These are phyloP conservation scores for Fusarium sp. DNA, from an alignment of 2,329 filamentous ascomycete genomes.

Conservation along the genomic window DNA sequence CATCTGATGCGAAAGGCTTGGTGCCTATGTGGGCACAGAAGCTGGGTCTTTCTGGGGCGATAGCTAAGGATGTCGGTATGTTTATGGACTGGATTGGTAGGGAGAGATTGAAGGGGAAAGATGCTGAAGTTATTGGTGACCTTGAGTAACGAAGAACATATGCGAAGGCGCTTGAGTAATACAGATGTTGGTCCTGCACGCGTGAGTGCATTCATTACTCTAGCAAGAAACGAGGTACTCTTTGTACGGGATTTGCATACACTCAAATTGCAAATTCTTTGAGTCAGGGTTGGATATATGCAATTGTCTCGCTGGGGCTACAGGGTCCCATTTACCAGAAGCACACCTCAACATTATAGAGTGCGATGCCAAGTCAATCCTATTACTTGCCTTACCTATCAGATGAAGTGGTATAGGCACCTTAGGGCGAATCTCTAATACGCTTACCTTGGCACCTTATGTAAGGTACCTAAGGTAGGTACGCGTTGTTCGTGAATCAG, in stretches of 20 bases:
- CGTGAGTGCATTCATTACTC: neutral
- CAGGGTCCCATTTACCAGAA: neutral
- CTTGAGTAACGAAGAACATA: neutral
- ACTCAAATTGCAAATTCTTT: neutral
- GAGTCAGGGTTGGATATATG: neutral
- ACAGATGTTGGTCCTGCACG: neutral
- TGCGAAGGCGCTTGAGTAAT: neutral
- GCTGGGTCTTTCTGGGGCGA: constrained; percentile 66
- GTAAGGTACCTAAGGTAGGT: neutral
- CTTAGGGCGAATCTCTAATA: neutral
- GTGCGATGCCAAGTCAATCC: neutral
- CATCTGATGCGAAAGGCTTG: constrained; percentile 73
- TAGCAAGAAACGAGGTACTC: neutral
- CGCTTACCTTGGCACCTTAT: neutral
- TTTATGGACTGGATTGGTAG: constrained; percentile 70
- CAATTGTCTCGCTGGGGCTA: neutral
- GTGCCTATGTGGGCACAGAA: constrained; percentile 75
- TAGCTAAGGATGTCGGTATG: constrained; percentile 76
- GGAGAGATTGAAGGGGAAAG: constrained; percentile 49
- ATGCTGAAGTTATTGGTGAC: constrained; percentile 16
- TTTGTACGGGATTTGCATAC: neutral
- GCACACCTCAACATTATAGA: neutral
- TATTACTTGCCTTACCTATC: neutral
- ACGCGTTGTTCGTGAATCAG: neutral
- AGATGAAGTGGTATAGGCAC: neutral